Evolutionary conservation across 371 early-diverging fungal species (phyloP), one percentile per base, ranked within the genome.

Genomic region (Rhizopus microsporus): DNA sequence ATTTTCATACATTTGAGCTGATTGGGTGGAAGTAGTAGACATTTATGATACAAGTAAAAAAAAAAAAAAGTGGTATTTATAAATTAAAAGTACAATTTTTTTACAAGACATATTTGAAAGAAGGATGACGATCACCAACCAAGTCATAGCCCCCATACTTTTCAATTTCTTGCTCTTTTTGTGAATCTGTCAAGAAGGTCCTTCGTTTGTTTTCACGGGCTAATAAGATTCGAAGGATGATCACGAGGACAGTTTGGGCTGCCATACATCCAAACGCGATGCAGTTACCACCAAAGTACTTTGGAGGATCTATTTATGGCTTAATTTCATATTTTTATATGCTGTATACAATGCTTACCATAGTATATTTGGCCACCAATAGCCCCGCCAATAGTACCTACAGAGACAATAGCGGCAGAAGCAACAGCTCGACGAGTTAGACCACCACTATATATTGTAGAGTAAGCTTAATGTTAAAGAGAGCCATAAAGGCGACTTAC

Each of bases 341-440:
- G 50, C 35, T 50, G 7, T 33, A 8, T 16, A 8, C 4, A 16
- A 45, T 5, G 34, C 52, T 47, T 52, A 67, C 67, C 72, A 58
- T 63, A 72, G 35, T 72, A 72, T 29, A 72, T 72, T 52, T 72
- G 72, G 12, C 72, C 72, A 50, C 72, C 72, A 43, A 72, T 67
- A 31, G 71, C 72, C 31, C 65, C 72, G 35, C 72, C 72, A 53
- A 72, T 71, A 2, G 70, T 70, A 17, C 72, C 72, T 39, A 72
- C 34, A 29, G 67, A 66, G 3, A 72, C 72, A 59, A 72, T 72
- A 33, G 64, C 60, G n/a, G 68, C 72, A 40, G 72, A 60, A 45
- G 72, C 72, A 47, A 62, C 72, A 16, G 72, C 72, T 23, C 72
- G 61, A 45, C 72, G 72, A 17, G 72, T 72, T 15, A 72, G 40